phyloP scores from a whole-genome alignment of 1,284 basidiomycete species.

The Athelia psychrophila region DNA sequence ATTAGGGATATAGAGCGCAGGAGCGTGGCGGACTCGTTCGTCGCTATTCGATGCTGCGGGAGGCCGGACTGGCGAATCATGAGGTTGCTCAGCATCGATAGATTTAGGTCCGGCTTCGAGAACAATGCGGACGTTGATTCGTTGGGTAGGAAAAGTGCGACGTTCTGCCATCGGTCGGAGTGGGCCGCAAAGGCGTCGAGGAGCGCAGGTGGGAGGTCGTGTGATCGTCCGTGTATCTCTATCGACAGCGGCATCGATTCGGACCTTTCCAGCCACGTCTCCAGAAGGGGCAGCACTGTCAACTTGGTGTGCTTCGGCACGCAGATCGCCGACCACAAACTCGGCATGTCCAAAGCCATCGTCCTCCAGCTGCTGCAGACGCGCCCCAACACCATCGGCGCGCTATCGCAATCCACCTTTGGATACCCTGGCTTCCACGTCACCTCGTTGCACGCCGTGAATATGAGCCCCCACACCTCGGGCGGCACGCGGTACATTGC shows the following conservation, averaged over 20 bases:
- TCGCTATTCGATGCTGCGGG: neutral
- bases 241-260: neutral
- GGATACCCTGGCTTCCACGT: neutral
- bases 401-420: neutral
- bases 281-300: neutral
- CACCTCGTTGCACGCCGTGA: neutral
- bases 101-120: neutral
- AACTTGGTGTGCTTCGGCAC: neutral
- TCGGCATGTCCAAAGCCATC: neutral
- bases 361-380: constrained; percentile 1
- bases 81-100: neutral
- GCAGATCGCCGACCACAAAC: neutral
- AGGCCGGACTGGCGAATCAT: neutral
- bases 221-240: neutral
- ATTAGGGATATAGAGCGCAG: neutral
- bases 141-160: neutral
- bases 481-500: neutral
- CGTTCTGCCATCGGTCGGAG: neutral
- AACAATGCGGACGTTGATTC: neutral
- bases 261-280: neutral
- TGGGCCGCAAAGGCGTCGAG: neutral
- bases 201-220: neutral
- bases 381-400: neutral
- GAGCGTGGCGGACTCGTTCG: neutral
- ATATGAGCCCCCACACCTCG: neutral